Conservation (phyloP, 495 filamentous ascomycete species). For the Podospora sp. region DNA sequence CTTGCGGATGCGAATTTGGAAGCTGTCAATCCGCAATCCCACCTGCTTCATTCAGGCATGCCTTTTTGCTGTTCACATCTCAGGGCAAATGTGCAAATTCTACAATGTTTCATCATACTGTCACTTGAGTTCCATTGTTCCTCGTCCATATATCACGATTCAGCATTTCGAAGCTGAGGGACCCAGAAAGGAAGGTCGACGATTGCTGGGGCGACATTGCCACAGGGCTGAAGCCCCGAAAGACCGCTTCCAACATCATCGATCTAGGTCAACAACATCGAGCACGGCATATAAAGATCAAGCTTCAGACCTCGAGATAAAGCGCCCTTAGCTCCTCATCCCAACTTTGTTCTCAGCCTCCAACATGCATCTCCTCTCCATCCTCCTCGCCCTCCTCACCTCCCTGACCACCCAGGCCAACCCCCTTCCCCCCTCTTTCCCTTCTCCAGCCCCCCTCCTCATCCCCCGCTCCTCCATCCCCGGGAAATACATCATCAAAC, state of each 20-base stretch:
- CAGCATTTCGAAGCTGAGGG: background rate
- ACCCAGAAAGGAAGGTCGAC: background rate
- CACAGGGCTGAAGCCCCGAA: background rate
- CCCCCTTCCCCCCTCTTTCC: background rate
- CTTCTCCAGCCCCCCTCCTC: background rate
- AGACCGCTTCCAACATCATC: background rate
- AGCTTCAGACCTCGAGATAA: background rate
- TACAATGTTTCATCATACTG: background rate
- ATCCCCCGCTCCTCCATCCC: background rate
- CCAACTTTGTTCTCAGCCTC: background rate
- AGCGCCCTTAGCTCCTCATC: background rate
- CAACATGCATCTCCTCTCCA: background rate
- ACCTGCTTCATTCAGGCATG: no score
- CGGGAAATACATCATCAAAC: constrained; percentile 13
- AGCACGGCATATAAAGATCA: no score
- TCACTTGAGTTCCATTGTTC: background rate
- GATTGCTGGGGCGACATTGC: background rate
- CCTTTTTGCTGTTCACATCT: background rate
- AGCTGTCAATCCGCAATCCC: background rate
- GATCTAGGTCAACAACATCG: background rate
- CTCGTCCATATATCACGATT: background rate
- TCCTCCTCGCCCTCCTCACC: background rate
- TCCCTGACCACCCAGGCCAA: background rate
- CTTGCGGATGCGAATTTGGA: background rate
- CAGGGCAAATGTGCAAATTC: background rate